Evolutionary conservation across 495 filamentous ascomycete species (phyloP).

Genomic region (Viridothelium virens): DNA sequence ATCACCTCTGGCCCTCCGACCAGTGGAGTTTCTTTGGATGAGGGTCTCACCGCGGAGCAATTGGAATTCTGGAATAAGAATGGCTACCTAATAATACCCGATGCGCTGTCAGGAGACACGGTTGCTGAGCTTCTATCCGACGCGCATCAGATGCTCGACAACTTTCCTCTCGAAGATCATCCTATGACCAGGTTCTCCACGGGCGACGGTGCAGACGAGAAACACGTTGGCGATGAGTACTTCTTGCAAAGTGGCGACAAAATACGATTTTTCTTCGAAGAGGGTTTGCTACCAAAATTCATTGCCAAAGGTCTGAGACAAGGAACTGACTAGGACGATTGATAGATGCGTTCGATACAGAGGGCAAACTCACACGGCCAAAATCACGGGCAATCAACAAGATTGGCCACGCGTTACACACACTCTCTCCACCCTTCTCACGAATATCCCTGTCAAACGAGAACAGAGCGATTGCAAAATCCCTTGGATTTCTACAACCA

Average conservation of each 20-base stretch:
- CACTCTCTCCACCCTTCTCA: slow-evolving; percentile 62
- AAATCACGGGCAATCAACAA: slow-evolving; percentile 86
- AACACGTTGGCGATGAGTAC: slow-evolving; percentile 89
- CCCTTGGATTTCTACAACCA: slow-evolving; percentile 67
- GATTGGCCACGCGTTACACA: slow-evolving; percentile 87
- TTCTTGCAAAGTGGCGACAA: slow-evolving; percentile 86
- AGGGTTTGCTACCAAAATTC: slow-evolving; percentile 45
- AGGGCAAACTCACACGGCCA: slow-evolving; percentile 58
- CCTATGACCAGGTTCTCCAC: slow-evolving; percentile 91
- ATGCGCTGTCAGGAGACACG: slow-evolving; percentile 59
- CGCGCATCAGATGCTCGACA: slow-evolving; percentile 63
- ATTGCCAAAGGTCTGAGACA: background rate
- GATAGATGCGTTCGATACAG: slow-evolving; percentile 55
- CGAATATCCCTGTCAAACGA: slow-evolving; percentile 46
- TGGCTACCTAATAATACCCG: slow-evolving; percentile 83
- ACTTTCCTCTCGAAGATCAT: slow-evolving; percentile 68
- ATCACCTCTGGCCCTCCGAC: background rate
- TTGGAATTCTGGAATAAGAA: slow-evolving; percentile 64
- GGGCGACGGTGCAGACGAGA: slow-evolving; percentile 44
- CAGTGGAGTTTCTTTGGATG: background rate
- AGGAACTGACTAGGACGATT: background rate
- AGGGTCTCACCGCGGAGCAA: slow-evolving; percentile 63
- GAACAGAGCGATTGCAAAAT: slow-evolving; percentile 59
- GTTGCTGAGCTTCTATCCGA: slow-evolving; percentile 62
- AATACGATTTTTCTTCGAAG: slow-evolving; percentile 94